Evolutionary conservation across 441 rosid genomes (phyloP), one percentile per base, ranked within the genome.

Genomic region (Brassica hybrid): DNA sequence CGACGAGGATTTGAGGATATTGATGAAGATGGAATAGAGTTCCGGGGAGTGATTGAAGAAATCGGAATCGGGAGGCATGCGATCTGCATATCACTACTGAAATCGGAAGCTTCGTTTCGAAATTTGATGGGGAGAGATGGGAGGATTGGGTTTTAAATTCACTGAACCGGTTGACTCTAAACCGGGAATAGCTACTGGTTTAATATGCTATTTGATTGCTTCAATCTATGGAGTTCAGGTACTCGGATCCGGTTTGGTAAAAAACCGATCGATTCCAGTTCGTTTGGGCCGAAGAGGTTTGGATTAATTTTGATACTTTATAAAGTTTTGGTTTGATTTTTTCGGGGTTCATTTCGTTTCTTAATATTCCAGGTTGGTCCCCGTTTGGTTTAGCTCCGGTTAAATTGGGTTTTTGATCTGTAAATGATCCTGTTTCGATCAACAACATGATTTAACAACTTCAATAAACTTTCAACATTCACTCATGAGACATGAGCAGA

Each of bases 401-500:
- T 34, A 6, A 34, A 34, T 32, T 6, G 38, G 38, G 9, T 34
- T 6, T 34, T 34, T 34, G 11, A 36, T 36, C 11, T 36, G 43
- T 36, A 36, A 36, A 36, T 36, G 43, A 36, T 2, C 43, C 43
- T 1, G 43, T 36, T 36, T 36, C 43, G 43, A 9, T 36, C 43
- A 36, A 36, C 12, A 1, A 36, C 43, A 8, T 48, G 56, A 48
- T 48, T n/a, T 48, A n/a, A 34, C 52, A 38, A 10, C 38, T 71
- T 72, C 67, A 7, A 43, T 16, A 25, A 34, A 58, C 65, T 58
- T 73, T 63, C 72, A n/a, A n/a, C n/a, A 79, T 30, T 63, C n/a
- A 74, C 79, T 79, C 82, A 79, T 74, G 74, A 74, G 82, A 74
- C 75, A 64, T 74, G 79, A 79, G 75, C 75, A 68, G 71, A 68